Base-by-base conservation (phyloP, 768 basidiomycete species). In the Tulasnella sp. region DNA sequence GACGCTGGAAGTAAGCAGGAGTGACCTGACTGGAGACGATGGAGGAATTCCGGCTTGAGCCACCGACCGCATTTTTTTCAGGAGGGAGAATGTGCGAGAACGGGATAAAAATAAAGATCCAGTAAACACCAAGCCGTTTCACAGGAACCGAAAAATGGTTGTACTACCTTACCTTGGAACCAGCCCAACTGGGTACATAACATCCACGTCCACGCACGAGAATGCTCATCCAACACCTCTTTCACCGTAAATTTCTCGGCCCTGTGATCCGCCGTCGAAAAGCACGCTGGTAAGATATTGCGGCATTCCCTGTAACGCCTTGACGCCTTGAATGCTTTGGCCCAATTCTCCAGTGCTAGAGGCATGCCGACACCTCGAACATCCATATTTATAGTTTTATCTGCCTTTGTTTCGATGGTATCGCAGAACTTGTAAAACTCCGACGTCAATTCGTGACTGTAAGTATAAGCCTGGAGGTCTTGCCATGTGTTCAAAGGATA, bases 361-460 rank as follows among this genome's bases (percentile, higher is more conserved):
- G 19, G 7, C 49, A 64, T 2, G 8, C 73, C 73, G 2, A 74
- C 73, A 12, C 73, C 73, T n/a, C 7, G 5, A 8, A 29, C 36
- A 2, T 40, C 7, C 49, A 19, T 45, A 34, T 77, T 49, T 25
- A 34, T 14, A 3, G 38, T 14, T 42, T 71, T 54, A 39, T 52
- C 19, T 7, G 40, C 12, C 4, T 40, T 39, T 17, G 34, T 36
- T 40, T 77, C 77, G 40, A 77, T 31, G 2, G 72, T 37, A 52
- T 77, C 77, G 67, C 77, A 77, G 25, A 73, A 77, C 2, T 69
- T 29, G 73, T 74, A 75, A 54, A 77, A 77, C 8, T 11, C 25
- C 3, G 25, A 22, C 29, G 71, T 5, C 4, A 64, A 8, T 22
- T 36, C 17, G 14, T 15, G 9, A 3, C 14, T 9, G 54, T 22